Conservation (phyloP, 495 filamentous ascomycete species). For the Parathielavia appendiculata region DNA sequence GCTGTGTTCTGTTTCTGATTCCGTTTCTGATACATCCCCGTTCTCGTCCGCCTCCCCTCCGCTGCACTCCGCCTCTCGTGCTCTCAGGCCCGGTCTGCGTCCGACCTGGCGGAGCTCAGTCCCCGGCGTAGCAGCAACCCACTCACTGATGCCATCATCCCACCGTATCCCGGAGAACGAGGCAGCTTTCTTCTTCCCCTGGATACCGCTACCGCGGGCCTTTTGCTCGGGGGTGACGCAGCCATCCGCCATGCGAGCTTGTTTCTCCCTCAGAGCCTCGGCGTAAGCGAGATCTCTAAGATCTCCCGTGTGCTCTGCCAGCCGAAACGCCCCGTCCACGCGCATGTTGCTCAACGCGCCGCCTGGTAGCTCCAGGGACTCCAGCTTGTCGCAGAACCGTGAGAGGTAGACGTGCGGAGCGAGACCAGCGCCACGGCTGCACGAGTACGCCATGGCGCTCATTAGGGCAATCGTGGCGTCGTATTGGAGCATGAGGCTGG, state of each 20-base stretch:
- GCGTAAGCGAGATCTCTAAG: conserved; percentile 42
- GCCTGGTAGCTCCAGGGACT: conserved; percentile 18
- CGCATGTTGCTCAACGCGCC: conserved; percentile 22
- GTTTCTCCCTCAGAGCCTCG: conserved; percentile 29
- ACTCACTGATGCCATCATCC: conserved; percentile 54
- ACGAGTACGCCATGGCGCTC: conserved; percentile 23
- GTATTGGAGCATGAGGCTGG: conserved; percentile 20
- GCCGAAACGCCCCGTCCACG: conserved; percentile 34
- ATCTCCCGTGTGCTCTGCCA: conserved; percentile 40
- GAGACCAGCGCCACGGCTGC: conserved; percentile 19
- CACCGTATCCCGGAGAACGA: conserved; percentile 40
- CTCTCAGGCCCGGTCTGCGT: not conserved
- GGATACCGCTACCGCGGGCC: not conserved
- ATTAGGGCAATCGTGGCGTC: conserved; percentile 26
- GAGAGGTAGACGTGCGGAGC: conserved; percentile 19
- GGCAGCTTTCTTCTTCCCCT: not conserved
- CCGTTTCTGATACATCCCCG: not conserved
- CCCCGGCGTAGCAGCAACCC: conserved; percentile 35
- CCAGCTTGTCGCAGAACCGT: conserved; percentile 27
- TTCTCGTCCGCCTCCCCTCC: not conserved
- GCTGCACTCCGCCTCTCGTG: not conserved
- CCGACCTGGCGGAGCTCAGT: not conserved
- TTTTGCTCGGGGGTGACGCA: conserved; percentile 7
- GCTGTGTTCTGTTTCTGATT: not conserved
- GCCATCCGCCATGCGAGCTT: not conserved